Conservation (phyloP, 176 grass and related monocot genomes). For the Carex pumila region DNA sequence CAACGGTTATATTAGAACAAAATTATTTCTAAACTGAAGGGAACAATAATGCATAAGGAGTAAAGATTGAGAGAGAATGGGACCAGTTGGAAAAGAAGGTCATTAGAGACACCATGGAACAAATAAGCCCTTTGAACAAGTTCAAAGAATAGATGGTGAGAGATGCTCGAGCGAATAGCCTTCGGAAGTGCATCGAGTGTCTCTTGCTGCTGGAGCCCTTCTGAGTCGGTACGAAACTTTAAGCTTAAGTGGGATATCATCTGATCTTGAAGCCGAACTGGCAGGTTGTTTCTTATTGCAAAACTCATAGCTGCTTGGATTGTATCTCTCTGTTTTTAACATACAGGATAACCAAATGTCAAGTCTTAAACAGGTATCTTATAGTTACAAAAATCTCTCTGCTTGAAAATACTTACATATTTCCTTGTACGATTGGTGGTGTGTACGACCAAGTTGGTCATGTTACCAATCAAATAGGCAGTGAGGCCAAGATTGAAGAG, state of each 20-base stretch:
- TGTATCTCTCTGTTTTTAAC: conserved; percentile 63
- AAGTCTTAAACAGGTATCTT: too few relatives aligned
- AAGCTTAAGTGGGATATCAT: conserved; percentile 98
- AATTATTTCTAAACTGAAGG: background rate
- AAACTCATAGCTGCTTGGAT: conserved; percentile 97
- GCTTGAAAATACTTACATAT: conserved; percentile 50
- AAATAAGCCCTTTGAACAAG: conserved; percentile 80
- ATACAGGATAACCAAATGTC: too few relatives aligned
- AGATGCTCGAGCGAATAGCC: conserved; percentile 96
- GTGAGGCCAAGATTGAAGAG: conserved; percentile 96
- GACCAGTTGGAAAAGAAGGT: conserved; percentile 96
- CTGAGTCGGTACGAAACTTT: conserved; percentile 94
- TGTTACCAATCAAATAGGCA: conserved; percentile 98
- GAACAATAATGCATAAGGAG: background rate
- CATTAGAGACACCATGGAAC: conserved; percentile 67
- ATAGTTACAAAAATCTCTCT: too few relatives aligned
- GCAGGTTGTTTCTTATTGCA: conserved; percentile 79
- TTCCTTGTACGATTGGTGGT: conserved; percentile 83
- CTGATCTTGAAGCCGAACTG: conserved; percentile 82
- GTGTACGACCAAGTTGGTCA: conserved; percentile 99
- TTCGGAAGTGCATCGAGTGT: conserved; percentile 83
- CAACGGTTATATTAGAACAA: too few relatives aligned
- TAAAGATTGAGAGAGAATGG: background rate
- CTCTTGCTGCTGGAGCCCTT: conserved; percentile 98
- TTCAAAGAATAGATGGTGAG: conserved; percentile 69